phyloP scores from a whole-genome alignment of 2,329 filamentous ascomycete species.

The Sporothrix globosa region DNA sequence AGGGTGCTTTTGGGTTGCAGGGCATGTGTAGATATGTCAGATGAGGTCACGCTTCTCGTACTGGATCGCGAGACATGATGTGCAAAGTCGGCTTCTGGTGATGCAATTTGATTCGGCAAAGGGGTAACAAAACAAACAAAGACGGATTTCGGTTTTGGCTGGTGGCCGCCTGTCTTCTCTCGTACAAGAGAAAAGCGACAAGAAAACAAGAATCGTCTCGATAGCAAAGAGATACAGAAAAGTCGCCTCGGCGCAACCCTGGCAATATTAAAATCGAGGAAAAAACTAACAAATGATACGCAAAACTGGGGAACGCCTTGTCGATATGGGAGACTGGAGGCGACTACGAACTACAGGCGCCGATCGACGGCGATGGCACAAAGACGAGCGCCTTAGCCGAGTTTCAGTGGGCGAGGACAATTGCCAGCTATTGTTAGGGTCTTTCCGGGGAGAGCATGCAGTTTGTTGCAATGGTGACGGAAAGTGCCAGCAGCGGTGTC shows the following conservation, averaged over 20 bases:
- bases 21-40: background rate
- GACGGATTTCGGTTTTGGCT: background rate
- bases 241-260: no score
- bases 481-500: background rate
- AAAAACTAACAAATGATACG: no score
- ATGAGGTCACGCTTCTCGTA: background rate
- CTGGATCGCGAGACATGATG: background rate
- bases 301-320: no score
- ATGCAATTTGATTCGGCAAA: background rate
- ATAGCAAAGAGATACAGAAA: no score
- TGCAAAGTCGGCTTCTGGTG: background rate
- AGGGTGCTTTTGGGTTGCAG: background rate
- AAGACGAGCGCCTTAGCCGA: slow-evolving; percentile 13
- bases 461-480: no score
- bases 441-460: background rate
- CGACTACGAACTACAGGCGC: no score
- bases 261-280: no score
- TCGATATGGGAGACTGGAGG: no score
- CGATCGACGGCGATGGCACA: no score
- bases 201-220: background rate
- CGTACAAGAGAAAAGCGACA: background rate
- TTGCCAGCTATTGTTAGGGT: background rate
- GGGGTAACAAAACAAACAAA: background rate
- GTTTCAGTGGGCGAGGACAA: background rate
- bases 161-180: background rate